phyloP scores from a whole-genome alignment of 2,329 filamentous ascomycete species.

The Apiospora malaysiana region DNA sequence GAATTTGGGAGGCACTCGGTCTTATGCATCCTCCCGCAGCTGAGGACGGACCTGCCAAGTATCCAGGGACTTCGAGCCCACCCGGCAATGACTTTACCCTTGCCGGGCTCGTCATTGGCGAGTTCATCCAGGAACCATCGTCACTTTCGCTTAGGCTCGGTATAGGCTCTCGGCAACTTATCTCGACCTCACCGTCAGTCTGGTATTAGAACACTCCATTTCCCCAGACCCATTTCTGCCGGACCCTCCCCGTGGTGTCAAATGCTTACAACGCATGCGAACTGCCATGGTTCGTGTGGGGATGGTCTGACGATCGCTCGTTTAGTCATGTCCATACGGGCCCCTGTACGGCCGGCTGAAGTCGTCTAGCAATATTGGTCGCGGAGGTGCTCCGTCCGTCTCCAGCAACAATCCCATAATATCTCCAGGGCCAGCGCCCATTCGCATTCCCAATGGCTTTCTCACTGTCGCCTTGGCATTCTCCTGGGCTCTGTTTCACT shows the following conservation, averaged over 20 bases:
- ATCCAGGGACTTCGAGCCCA: constrained; percentile 23
- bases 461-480: background rate
- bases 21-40: constrained; percentile 25
- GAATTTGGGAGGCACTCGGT: background rate
- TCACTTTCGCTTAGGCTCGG: constrained; percentile 24
- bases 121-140: constrained; percentile 8
- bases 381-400: background rate
- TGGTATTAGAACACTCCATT: background rate
- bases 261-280: background rate
- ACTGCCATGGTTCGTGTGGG: constrained; percentile 11
- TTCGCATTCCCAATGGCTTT: background rate
- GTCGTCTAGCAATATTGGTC: constrained; percentile 7
- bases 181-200: background rate
- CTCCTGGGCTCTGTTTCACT: background rate
- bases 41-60: constrained; percentile 21
- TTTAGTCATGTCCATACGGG: background rate
- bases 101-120: constrained; percentile 9
- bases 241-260: background rate
- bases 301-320: background rate
- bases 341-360: background rate
- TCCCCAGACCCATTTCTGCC: constrained; percentile 11
- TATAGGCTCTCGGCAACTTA: constrained; percentile 7
- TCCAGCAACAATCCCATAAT: background rate
- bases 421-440: background rate
- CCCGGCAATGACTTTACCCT: constrained; percentile 28